Conservation (phyloP, 2,329 filamentous ascomycete species). For the Phialocephala sp. region DNA sequence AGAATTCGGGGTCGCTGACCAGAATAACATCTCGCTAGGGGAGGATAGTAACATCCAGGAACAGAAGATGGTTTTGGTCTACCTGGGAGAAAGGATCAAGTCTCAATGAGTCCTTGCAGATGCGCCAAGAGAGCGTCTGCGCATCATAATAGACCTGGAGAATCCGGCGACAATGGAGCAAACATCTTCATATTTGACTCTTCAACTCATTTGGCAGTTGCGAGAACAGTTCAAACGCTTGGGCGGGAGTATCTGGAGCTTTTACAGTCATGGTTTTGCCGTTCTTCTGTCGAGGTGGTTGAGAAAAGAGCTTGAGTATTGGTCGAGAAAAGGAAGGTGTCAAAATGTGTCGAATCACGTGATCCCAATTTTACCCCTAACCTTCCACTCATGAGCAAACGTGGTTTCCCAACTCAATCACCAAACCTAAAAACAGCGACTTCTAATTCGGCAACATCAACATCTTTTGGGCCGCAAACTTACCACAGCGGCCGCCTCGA, state of each 20-base stretch:
- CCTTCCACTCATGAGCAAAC: too few species aligned
- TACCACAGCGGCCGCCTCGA: not conserved
- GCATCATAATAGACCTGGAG: not conserved
- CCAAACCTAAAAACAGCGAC: not conserved
- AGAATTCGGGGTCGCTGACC: slow-evolving; percentile 2
- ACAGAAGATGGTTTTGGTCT: not conserved
- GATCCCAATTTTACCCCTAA: not conserved
- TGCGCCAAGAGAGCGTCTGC: not conserved
- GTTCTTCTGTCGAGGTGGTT: too few species aligned
- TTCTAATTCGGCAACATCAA: not conserved
- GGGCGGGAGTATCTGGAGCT: not conserved
- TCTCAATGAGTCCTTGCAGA: not conserved
- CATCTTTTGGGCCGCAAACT: too few species aligned
- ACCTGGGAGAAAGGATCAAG: slow-evolving; percentile 1
- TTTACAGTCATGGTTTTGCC: not conserved
- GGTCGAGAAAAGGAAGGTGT: not conserved
- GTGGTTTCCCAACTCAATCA: not conserved
- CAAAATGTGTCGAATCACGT: not conserved
- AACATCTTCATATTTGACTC: not conserved
- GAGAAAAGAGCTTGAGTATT: not conserved
- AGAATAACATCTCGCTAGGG: not conserved
- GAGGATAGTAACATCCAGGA: not conserved
- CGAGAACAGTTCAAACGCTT: not conserved
- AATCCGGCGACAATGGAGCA: not conserved
- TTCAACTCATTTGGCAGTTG: not conserved